These are phyloP conservation scores for Talaromyces sp. DNA, from an alignment of 2,329 filamentous ascomycete species.

Conservation along the genomic window DNA sequence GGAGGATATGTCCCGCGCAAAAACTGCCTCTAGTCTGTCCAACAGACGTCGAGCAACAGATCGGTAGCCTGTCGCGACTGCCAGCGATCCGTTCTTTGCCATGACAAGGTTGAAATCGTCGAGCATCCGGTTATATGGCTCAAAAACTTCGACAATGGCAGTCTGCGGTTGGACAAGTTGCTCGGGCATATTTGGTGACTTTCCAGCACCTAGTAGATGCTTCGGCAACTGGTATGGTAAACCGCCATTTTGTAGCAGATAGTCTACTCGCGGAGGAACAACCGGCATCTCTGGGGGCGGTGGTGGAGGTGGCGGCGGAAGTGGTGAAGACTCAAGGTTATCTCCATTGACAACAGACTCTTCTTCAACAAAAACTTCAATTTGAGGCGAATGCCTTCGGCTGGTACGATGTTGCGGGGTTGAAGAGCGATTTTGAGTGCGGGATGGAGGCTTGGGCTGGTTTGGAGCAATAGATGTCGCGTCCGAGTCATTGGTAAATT, in stretches of 20 bases:
- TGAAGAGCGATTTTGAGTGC: conserved; percentile 26
- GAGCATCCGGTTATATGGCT: conserved; percentile 74
- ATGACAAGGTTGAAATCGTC: conserved; percentile 83
- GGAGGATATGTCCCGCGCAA: conserved; percentile 82
- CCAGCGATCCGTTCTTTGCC: conserved; percentile 77
- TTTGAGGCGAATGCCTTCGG: conserved; percentile 22
- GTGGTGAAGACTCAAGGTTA: conserved; percentile 17
- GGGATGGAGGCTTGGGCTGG: conserved; percentile 34
- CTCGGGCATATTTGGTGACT: conserved; percentile 55
- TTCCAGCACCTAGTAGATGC: conserved; percentile 54
- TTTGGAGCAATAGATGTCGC: conserved; percentile 42
- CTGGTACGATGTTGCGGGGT: background rate
- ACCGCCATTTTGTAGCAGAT: conserved; percentile 84
- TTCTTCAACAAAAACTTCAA: conserved; percentile 32
- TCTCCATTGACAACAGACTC: conserved; percentile 22
- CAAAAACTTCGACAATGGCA: conserved; percentile 70
- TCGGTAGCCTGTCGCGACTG: conserved; percentile 90
- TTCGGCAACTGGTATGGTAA: conserved; percentile 66
- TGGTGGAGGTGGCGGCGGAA: conserved; percentile 63
- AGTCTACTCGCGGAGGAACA: conserved; percentile 79
- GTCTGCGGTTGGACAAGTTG: conserved; percentile 58
- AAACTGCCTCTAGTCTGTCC: conserved; percentile 88
- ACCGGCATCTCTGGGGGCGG: conserved; percentile 62
- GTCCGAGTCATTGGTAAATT: conserved; percentile 38
- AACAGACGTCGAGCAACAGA: conserved; percentile 87